These are phyloP conservation scores for Albugo candida DNA, from an alignment of 352 stramenopile species.

Conservation along the genomic window DNA sequence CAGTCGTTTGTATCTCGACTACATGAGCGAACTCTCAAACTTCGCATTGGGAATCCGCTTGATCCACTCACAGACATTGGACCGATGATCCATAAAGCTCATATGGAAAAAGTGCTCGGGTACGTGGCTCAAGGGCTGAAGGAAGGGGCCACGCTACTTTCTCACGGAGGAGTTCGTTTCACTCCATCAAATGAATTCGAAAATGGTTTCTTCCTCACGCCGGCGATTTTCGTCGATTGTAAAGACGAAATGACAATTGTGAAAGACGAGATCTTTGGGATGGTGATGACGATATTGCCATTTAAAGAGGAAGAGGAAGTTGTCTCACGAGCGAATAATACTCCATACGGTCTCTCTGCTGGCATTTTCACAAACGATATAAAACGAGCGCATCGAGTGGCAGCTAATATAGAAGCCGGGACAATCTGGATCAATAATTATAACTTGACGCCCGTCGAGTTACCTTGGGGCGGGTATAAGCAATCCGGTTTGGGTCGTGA, in stretches of 20 bases:
- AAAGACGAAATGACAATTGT: conserved; percentile 79
- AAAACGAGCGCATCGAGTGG: conserved; percentile 47
- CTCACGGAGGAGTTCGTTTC: conserved; percentile 24
- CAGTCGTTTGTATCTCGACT: conserved; percentile 66
- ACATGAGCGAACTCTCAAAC: conserved; percentile 49
- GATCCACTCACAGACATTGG: conserved; percentile 67
- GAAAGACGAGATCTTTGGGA: conserved; percentile 65
- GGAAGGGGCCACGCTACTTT: conserved; percentile 38
- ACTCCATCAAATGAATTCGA: conserved; percentile 16
- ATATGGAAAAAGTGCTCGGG: conserved; percentile 53
- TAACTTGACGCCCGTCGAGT: conserved; percentile 68
- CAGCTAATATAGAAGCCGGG: conserved; percentile 44
- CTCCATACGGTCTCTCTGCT: conserved; percentile 58
- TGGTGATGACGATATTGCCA: conserved; percentile 62
- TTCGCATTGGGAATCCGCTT: conserved; percentile 71
- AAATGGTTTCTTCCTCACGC: conserved; percentile 77
- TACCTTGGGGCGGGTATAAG: conserved; percentile 84
- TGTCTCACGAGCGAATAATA: conserved; percentile 56
- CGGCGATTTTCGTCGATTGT: conserved; percentile 81
- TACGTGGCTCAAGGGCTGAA: conserved; percentile 40
- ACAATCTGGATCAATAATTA: conserved; percentile 84
- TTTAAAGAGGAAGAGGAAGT: conserved; percentile 64
- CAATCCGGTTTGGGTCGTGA: conserved; percentile 82
- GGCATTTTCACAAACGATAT: conserved; percentile 78
- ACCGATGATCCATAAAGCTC: conserved; percentile 66